Evolutionary conservation across 495 filamentous ascomycete species (phyloP).

Genomic region (Staphylotrichum tortipilum): DNA sequence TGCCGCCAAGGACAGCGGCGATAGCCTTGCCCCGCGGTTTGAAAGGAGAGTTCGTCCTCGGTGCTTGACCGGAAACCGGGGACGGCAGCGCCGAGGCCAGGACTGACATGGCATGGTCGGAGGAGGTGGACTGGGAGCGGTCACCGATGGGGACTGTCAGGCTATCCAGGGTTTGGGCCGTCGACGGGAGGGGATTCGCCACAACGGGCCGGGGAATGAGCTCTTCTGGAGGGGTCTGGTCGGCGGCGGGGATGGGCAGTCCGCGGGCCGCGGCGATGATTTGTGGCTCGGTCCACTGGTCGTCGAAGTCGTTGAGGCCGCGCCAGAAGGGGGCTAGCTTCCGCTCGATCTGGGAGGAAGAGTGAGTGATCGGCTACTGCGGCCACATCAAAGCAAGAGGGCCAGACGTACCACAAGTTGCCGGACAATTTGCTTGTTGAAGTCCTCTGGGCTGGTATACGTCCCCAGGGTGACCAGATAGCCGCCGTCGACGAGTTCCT

Average conservation of each 20-base stretch:
- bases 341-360: constrained; percentile 69
- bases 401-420: constrained; percentile 72
- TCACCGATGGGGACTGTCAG: constrained; percentile 69
- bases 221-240: constrained; percentile 67
- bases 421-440: constrained; percentile 79
- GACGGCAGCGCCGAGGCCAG: constrained; percentile 47
- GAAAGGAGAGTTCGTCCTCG: constrained; percentile 34
- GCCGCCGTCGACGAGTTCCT: constrained; percentile 90
- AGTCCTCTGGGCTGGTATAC: constrained; percentile 88
- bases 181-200: constrained; percentile 25
- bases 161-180: constrained; percentile 45
- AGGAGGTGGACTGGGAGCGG: constrained; percentile 65
- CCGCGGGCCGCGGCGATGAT: constrained; percentile 85
- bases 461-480: constrained; percentile 91
- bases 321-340: constrained; percentile 91
- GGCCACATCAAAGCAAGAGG: not conserved
- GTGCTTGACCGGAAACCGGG: constrained; percentile 40
- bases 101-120: constrained; percentile 49
- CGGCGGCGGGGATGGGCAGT: constrained; percentile 72
- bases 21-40: constrained; percentile 73
- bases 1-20: constrained; percentile 63
- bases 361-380: constrained; percentile 4
- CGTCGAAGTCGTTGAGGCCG: constrained; percentile 79
- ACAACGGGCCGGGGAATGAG: constrained; percentile 40
- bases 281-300: constrained; percentile 88